Evolutionary conservation across 108 stramenopile genomes (phyloP).

Genomic region (Ochromonas danica): DNA sequence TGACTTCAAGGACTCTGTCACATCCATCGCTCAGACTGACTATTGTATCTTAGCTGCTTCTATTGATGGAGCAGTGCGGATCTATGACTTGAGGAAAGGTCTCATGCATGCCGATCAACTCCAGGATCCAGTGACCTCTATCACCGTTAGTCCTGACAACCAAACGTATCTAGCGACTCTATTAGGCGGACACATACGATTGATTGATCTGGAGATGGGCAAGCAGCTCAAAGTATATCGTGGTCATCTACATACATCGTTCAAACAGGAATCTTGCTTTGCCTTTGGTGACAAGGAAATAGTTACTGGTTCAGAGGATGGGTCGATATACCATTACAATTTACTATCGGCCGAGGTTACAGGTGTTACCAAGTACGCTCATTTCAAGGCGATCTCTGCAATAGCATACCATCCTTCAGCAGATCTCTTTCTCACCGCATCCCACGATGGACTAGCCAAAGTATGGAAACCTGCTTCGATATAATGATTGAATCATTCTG

Average conservation of each 20-base stretch:
- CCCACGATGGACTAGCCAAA: slow-evolving; percentile 4
- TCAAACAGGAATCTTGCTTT: slow-evolving; percentile 17
- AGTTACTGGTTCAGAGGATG: slow-evolving; percentile 11
- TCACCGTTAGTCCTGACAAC: slow-evolving; percentile 44
- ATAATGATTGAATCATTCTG: too few species aligned
- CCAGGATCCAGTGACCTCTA: slow-evolving; percentile 45
- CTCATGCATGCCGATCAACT: slow-evolving; percentile 42
- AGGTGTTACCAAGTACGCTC: background rate
- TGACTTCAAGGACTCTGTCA: slow-evolving; percentile 51
- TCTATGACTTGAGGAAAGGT: slow-evolving; percentile 53
- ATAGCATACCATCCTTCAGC: slow-evolving; percentile 22
- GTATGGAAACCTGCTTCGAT: too few species aligned
- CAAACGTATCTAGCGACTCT: slow-evolving; percentile 44
- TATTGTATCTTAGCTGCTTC: slow-evolving; percentile 44
- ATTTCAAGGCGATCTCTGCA: slow-evolving; percentile 7
- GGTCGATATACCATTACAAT: background rate
- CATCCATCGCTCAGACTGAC: background rate
- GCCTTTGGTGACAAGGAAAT: background rate
- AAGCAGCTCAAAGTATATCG: slow-evolving; percentile 47
- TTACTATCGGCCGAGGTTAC: background rate
- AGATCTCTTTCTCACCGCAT: background rate
- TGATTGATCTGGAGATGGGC: slow-evolving; percentile 48
- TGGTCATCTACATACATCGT: slow-evolving; percentile 36
- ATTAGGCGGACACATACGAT: slow-evolving; percentile 44
- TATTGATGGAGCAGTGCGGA: slow-evolving; percentile 51